Base-by-base conservation (phyloP, 2,329 filamentous ascomycete genomes). In the Nemania sp. region DNA sequence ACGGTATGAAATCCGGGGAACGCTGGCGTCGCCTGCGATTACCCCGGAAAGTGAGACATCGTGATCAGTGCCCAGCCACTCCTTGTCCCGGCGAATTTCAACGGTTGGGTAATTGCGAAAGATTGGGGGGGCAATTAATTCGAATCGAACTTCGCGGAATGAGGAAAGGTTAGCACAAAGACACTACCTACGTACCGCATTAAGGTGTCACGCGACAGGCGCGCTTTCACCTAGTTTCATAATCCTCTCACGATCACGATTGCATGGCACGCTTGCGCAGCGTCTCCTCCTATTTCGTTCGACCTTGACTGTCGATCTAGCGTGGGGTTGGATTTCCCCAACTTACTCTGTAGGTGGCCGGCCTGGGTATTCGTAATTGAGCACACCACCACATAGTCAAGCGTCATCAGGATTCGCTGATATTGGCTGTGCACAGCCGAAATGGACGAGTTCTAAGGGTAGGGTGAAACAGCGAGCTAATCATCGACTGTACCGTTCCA, bases 211-310 rank as follows among this genome's bases (percentile, higher is more conserved):
- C 53, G 49, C 53, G 53, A 56, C 39, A 48, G 20, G 45, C 49
- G 39, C 44, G 37, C 48, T 44, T 56, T 44, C 33, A 49, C 39
- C 51, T 56, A 56, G 53, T 42, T n/a, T n/a, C 33, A 44, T 33
- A 30, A 36, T 56, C 49, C 49, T 52, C 40, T 45, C 43, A 52
- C 49, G 53, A 52, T 56, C 43, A 52, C 49, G 53, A 52, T 56
- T 49, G 45, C 43, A 52, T 52, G 53, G 52, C 36, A 47, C 37
- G 48, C 30, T 31, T 14, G 34, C 41, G 19, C 17, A 41, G n/a
- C 34, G 30, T 17, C 41, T 20, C 39, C 26, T 37, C 28, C 5
- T 15, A 20, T 30, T 43, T 40, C 12, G 26, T 34, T 30, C 30
- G 14, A 51, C 28, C 36, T 19, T 14, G 7, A 22, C 3, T 41